These are phyloP conservation scores for Aspergillus sp. DNA, from an alignment of 2,329 filamentous ascomycete species.

Conservation along the genomic window DNA sequence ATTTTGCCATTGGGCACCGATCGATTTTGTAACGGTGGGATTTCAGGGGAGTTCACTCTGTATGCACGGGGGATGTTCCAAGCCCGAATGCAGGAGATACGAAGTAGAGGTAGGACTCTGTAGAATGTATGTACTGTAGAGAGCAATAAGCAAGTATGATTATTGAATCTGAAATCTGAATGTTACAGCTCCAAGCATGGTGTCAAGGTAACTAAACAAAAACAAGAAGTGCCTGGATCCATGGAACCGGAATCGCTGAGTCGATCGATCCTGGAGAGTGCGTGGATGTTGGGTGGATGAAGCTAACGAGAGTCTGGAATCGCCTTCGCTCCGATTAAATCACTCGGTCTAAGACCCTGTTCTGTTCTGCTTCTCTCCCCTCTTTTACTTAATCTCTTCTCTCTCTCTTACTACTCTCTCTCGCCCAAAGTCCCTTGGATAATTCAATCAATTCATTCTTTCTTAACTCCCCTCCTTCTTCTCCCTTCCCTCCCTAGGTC, in stretches of 20 bases:
- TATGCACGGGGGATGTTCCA: background rate
- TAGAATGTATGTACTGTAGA: too few species aligned
- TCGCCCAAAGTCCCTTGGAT: background rate
- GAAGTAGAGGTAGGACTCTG: too few species aligned
- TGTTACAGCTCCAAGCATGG: too few species aligned
- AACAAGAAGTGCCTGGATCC: background rate
- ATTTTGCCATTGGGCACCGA: background rate
- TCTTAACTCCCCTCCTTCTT: background rate
- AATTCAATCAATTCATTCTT: background rate
- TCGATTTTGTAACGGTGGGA: background rate
- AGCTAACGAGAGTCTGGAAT: background rate
- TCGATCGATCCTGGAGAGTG: background rate
- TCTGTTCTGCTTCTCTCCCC: background rate
- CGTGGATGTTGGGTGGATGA: background rate
- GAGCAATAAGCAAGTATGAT: too few species aligned
- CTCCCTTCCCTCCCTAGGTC: background rate
- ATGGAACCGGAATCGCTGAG: conserved; percentile 3
- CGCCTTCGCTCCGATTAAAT: background rate
- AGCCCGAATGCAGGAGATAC: too few species aligned
- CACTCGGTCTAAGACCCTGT: background rate
- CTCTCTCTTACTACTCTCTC: background rate
- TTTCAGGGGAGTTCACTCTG: background rate
- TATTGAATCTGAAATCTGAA: too few species aligned
- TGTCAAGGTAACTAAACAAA: background rate
- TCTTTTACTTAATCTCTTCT: background rate